A percentile compares a stretch with the other conserved stretches of the same genome.
Conservation (phyloP, 768 basidiomycete genomes). For the Gautieria morchelliformis region DNA sequence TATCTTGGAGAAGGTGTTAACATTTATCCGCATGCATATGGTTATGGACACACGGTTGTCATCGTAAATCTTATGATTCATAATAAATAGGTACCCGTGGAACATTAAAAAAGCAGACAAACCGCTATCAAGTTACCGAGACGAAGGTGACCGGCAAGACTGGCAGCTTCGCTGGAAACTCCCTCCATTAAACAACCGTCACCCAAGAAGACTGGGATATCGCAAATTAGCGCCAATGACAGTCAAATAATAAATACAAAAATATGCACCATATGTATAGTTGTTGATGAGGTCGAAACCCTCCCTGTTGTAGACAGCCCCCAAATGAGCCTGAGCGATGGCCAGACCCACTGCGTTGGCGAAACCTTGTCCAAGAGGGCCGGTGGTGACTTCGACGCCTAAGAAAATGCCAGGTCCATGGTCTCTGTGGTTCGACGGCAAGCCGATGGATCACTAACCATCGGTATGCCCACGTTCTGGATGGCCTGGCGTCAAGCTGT, state of each 20-base stretch:
- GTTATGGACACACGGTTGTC: conserved; percentile 68
- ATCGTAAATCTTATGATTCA: conserved; percentile 63
- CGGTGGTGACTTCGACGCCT: conserved; percentile 89
- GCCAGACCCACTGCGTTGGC: conserved; percentile 90
- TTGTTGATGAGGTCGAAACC: conserved; percentile 76
- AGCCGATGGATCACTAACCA: conserved; percentile 25
- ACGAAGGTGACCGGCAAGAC: conserved; percentile 87
- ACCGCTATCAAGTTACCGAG: conserved; percentile 89
- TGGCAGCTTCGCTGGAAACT: conserved; percentile 86
- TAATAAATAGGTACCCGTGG: conserved; percentile 10
- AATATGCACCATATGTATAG: conserved; percentile 70
- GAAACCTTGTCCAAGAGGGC: conserved; percentile 92
- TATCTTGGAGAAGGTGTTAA: conserved; percentile 42
- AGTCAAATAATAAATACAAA: conserved; percentile 1
- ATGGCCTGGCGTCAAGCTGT: conserved; percentile 88
- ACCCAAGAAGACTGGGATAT: conserved; percentile 68
- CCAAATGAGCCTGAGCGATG: conserved; percentile 86
- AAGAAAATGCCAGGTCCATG: neutral
- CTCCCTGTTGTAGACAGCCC: conserved; percentile 83
- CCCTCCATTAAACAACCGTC: conserved; percentile 98
- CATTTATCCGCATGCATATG: neutral
- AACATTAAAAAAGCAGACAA: conserved; percentile 23
- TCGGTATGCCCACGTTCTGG: conserved; percentile 70
- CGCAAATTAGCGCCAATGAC: conserved; percentile 4
- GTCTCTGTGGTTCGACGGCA: neutral